These are phyloP conservation scores for Aspergillus sp. DNA, from an alignment of 2,329 filamentous ascomycete genomes.

Conservation along the genomic window DNA sequence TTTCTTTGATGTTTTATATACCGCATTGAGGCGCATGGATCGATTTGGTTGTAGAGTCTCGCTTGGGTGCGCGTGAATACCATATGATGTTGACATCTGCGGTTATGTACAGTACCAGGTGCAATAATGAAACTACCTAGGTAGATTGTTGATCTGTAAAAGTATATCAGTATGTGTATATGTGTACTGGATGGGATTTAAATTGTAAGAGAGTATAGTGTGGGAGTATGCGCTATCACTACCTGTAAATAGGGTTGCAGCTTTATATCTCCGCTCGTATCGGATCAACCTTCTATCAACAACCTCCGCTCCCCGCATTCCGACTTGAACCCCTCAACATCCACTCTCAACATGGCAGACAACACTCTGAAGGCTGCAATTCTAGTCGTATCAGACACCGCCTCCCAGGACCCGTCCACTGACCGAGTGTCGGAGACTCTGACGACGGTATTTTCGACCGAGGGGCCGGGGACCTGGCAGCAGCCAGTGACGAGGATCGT, in stretches of 20 bases:
- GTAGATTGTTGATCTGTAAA: constrained; percentile 3
- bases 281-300: not conserved
- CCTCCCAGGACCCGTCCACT: constrained; percentile 71
- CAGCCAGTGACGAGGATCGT: constrained; percentile 71
- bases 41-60: constrained; percentile 27
- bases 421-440: constrained; percentile 71
- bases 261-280: not conserved
- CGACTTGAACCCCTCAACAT: constrained; percentile 5
- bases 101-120: constrained; percentile 22
- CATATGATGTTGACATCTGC: constrained; percentile 13
- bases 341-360: constrained; percentile 26
- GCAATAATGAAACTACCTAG: constrained; percentile 14
- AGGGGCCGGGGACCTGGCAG: constrained; percentile 70
- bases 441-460: constrained; percentile 63
- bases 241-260: not conserved
- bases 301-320: constrained; percentile 4
- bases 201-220: not conserved
- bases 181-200: too few relatives aligned
- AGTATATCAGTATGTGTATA: not conserved
- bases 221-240: not conserved
- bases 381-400: constrained; percentile 88
- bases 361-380: constrained; percentile 66
- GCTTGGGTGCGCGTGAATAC: constrained; percentile 23
- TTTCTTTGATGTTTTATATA: constrained; percentile 30
- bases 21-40: constrained; percentile 39